Evolutionary conservation across 2,329 filamentous ascomycete genomes (phyloP).

Genomic region (Scorias spongiosa): DNA sequence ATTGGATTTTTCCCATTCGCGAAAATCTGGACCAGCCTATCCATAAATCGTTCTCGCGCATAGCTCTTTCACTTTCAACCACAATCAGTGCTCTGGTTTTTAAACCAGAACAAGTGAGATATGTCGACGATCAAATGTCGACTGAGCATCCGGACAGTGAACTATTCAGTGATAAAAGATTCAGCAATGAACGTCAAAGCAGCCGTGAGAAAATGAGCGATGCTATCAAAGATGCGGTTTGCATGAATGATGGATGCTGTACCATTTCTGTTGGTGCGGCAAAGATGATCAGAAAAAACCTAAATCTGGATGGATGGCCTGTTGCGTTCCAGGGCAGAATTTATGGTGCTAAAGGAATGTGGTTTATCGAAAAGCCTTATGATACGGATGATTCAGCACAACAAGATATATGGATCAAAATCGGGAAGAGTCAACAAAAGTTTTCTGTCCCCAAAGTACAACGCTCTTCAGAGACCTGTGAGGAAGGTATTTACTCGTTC

Average conservation of each 20-base stretch:
- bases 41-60: constrained; percentile 27
- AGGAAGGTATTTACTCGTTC: constrained; percentile 32
- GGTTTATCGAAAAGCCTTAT: constrained; percentile 43
- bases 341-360: constrained; percentile 60
- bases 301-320: constrained; percentile 41
- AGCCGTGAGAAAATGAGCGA: constrained; percentile 8
- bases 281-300: constrained; percentile 31
- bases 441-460: constrained; percentile 28
- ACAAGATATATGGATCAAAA: constrained; percentile 45
- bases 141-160: constrained; percentile 20
- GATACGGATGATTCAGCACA: constrained; percentile 29
- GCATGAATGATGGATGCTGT: constrained; percentile 43
- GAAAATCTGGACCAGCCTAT: constrained; percentile 22
- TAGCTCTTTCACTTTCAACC: constrained; percentile 27
- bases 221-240: too few species aligned
- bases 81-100: constrained; percentile 25
- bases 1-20: constrained; percentile 25
- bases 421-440: constrained; percentile 51
- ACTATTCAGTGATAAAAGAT: constrained; percentile 20
- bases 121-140: constrained; percentile 17
- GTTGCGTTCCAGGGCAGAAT: constrained; percentile 55
- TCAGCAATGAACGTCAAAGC: constrained; percentile 3
- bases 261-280: constrained; percentile 48
- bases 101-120: constrained; percentile 21
- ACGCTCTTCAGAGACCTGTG: constrained; percentile 24